Evolutionary conservation across 805 yeast genomes (phyloP).

Genomic region (Clavispora vitiphila): DNA sequence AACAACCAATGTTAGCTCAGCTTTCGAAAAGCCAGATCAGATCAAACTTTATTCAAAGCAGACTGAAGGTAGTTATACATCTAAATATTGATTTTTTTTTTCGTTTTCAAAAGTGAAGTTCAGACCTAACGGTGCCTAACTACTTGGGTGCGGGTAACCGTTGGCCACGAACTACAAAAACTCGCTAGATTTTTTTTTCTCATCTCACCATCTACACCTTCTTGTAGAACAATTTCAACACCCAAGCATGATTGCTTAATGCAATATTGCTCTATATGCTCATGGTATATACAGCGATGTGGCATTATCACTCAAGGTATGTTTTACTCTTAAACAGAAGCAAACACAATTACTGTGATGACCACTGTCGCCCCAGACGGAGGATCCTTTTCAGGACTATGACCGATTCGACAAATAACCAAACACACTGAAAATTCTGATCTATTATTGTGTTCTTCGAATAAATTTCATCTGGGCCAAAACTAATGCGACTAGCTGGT

Average conservation of each 20-base stretch:
- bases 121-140: neutral
- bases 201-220: neutral
- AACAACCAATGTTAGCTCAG: too few relatives aligned
- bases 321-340: neutral
- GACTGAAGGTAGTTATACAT: too few relatives aligned
- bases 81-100: too few relatives aligned
- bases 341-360: conserved; percentile 38
- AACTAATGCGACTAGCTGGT: conserved; percentile 3
- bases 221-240: neutral
- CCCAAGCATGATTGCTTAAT: neutral
- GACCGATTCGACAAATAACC: conserved; percentile 67
- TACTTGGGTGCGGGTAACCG: neutral
- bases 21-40: too few relatives aligned
- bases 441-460: neutral
- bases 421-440: conserved; percentile 70
- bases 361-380: conserved; percentile 77
- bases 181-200: neutral
- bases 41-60: too few relatives aligned
- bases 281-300: neutral
- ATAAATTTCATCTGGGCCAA: neutral
- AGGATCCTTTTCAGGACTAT: conserved; percentile 54
- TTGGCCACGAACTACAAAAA: neutral
- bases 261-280: neutral
- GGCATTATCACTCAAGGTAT: neutral
- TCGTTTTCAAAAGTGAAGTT: too few relatives aligned